Evolutionary conservation across 2,329 filamentous ascomycete species (phyloP).

Genomic region (Aureobasidium sp.): DNA sequence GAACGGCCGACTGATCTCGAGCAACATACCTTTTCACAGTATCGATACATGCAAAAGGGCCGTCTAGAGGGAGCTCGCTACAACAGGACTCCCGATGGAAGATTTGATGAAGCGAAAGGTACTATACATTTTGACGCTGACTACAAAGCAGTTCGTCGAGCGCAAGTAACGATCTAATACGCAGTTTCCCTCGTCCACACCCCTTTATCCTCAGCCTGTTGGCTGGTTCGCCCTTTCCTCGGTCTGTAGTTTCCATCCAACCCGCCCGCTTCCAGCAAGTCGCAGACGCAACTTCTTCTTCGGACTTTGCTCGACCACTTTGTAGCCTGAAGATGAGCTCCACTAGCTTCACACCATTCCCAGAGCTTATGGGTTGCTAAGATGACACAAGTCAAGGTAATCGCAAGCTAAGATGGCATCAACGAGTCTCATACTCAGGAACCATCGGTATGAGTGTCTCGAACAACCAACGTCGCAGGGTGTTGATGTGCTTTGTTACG

Average conservation of each 20-base stretch:
- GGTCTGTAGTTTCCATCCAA: too few relatives aligned
- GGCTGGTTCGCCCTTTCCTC: background rate
- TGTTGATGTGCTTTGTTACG: background rate
- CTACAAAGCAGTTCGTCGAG: background rate
- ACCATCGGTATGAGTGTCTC: background rate
- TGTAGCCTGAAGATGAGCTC: background rate
- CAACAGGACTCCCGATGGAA: background rate
- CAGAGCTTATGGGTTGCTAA: background rate
- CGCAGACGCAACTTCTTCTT: background rate
- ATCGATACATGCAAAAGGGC: background rate
- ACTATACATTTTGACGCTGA: background rate
- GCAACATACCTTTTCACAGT: background rate
- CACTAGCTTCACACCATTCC: background rate
- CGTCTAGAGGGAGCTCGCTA: background rate
- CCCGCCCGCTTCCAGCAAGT: background rate
- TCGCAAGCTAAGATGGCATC: background rate
- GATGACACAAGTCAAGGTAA: background rate
- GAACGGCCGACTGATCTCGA: background rate
- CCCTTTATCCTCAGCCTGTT: background rate
- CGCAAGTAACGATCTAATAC: background rate
- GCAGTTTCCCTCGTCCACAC: background rate
- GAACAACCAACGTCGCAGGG: background rate
- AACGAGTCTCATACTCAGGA: background rate
- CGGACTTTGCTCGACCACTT: background rate
- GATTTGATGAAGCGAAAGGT: background rate